Base-by-base conservation (phyloP, 129 eudicot genomes). In the Escallonia rubra region DNA sequence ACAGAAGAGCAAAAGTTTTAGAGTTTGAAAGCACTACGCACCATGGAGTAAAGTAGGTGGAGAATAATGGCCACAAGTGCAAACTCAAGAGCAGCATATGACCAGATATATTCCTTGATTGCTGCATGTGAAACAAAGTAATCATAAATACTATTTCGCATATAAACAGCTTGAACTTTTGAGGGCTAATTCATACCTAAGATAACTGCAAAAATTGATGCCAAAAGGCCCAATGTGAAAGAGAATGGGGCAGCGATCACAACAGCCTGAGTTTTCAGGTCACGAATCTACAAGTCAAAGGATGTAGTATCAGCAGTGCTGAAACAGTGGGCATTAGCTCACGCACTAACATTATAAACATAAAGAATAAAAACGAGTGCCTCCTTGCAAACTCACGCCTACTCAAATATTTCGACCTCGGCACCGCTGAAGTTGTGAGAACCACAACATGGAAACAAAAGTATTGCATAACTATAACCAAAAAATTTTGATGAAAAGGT, bases 231-330 rank as follows among this genome's bases (percentile, higher is more conserved):
- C 77, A 92, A 76, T 34, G 87, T 82, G 55, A 92, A 86, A 41
- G 98, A 64, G 76, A 89, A 84, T 60, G 98, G 98, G 56, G 96
- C 98, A 16, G 96, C 90, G 74, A 92, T 82, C 65, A 92, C 76
- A 41, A 92, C 71, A 7, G 98, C 95, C 50, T 81, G 74, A 54
- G 82, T 80, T 75, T 80, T 84, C 78, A 11, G 13, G 5, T 54
- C 59, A 54, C 3, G 59, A 54, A 54, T 50, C 55, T 50, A 50
- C 55, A 50, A 50, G 12, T 50, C 55, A 50, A 50, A 50, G 55
- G 12, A 50, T 9, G 11, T 50, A 50, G 6, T 46, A 23, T 23
- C 34, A 23, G 34, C 34, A 23, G 34, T 23, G 34, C 34, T 23
- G 34, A 23, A 23, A 23, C 1, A 23, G 34, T 23, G 34, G 34